A percentile compares a stretch with the other conserved stretches of the same genome.
These are phyloP conservation scores for Fusarium foetens DNA, from an alignment of 2,329 filamentous ascomycete species.

Conservation along the genomic window DNA sequence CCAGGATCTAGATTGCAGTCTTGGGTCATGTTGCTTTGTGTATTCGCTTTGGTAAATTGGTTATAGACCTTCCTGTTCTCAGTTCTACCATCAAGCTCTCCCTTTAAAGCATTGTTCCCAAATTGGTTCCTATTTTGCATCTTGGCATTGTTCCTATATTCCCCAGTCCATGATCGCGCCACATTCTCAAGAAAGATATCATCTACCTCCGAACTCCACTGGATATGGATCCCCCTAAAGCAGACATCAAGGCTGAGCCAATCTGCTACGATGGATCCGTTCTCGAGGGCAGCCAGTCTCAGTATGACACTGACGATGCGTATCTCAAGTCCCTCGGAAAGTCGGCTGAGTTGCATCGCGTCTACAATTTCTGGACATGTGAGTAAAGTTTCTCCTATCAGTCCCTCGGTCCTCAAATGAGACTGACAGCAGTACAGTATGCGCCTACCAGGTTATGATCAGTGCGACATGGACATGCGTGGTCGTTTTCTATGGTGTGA, in stretches of 20 bases:
- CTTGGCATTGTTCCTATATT: neutral
- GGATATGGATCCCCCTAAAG: neutral
- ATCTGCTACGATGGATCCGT: neutral
- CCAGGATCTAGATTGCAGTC: neutral
- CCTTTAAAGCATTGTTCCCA: neutral
- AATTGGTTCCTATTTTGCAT: neutral
- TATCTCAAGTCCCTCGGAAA: slow-evolving; percentile 17
- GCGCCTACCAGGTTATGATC: slow-evolving; percentile 28
- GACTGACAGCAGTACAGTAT: neutral
- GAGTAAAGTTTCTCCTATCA: too few species aligned
- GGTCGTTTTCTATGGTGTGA: slow-evolving; percentile 15
- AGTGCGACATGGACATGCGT: slow-evolving; percentile 26
- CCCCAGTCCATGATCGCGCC: neutral
- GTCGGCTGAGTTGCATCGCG: slow-evolving; percentile 5
- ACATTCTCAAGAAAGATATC: neutral
- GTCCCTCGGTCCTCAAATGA: neutral
- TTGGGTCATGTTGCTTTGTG: neutral
- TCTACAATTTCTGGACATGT: slow-evolving; percentile 26
- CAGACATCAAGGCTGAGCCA: neutral
- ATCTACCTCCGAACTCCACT: neutral
- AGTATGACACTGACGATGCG: neutral
- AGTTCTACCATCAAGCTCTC: neutral
- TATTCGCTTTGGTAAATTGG: neutral
- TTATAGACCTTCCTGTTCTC: neutral
- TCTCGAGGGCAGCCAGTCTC: neutral